These are phyloP conservation scores for Quercus dentata DNA, from an alignment of 306 rosid genomes.

Conservation along the genomic window DNA sequence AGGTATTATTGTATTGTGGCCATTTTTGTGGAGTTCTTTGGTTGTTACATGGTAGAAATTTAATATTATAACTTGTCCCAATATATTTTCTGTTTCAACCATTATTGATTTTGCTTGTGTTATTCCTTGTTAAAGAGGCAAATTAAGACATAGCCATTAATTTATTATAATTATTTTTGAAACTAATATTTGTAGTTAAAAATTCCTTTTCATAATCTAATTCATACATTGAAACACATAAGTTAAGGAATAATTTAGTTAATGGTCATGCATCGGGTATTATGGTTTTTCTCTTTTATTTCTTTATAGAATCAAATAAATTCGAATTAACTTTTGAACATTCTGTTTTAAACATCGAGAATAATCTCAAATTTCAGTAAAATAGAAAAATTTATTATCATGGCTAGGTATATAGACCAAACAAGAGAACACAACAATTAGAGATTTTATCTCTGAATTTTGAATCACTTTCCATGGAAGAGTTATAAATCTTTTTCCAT, in stretches of 20 bases:
- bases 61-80: neutral
- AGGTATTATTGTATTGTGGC: neutral
- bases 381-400: neutral
- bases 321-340: too few species aligned
- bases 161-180: neutral
- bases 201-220: neutral
- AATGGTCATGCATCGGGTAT: too few species aligned
- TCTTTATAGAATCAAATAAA: too few species aligned
- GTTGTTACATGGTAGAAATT: neutral
- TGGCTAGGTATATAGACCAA: neutral
- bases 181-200: too few species aligned
- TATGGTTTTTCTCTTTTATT: too few species aligned
- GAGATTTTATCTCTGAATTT: too few species aligned
- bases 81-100: neutral
- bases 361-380: neutral
- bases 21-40: neutral
- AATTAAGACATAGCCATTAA: neutral
- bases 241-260: too few species aligned
- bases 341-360: neutral
- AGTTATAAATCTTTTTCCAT: too few species aligned
- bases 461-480: too few species aligned
- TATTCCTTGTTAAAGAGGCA: neutral
- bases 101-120: neutral
- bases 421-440: too few species aligned
- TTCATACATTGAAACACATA: neutral